phyloP scores from a whole-genome alignment of 495 filamentous ascomycete species.

The Bombardia bombarda region DNA sequence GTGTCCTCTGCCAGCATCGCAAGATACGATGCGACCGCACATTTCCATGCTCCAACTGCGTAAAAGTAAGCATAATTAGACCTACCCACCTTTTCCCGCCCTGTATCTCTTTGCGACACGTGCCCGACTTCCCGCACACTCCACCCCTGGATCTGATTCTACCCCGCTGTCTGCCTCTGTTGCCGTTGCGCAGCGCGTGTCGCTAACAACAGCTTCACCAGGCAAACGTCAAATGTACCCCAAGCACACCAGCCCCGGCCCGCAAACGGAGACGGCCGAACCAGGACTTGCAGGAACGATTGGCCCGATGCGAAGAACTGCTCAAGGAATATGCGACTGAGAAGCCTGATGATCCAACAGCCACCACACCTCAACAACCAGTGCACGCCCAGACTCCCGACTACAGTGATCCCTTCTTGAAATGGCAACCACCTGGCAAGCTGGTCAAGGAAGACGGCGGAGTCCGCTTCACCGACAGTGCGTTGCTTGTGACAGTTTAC shows the following conservation, averaged over 20 bases:
- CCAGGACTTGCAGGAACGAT: conserved; percentile 40
- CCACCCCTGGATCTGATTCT: not conserved
- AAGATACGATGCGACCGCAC: conserved; percentile 65
- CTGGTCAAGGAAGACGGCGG: conserved; percentile 37
- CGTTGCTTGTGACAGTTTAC: conserved; percentile 31
- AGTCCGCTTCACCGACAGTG: conserved; percentile 38
- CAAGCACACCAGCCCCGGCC: conserved; percentile 40
- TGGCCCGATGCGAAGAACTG: conserved; percentile 40
- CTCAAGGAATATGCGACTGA: conserved; percentile 37
- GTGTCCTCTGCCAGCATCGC: conserved; percentile 49
- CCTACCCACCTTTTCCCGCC: not conserved
- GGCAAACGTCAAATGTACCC: conserved; percentile 38
- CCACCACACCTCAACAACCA: conserved; percentile 2
- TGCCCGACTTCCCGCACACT: not conserved
- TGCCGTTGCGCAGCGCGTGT: conserved; percentile 3
- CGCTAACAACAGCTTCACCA: conserved; percentile 10
- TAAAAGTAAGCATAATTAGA: conserved; percentile 29
- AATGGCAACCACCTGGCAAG: conserved; percentile 32
- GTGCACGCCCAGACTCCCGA: conserved; percentile 5
- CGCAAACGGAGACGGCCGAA: conserved; percentile 39
- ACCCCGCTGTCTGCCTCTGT: not conserved
- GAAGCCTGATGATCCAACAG: conserved; percentile 18
- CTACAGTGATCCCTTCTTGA: conserved; percentile 19
- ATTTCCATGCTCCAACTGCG: conserved; percentile 60
- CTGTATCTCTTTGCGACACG: not conserved